phyloP scores from a whole-genome alignment of 441 rosid genomes.

The Euphorbia corollata region DNA sequence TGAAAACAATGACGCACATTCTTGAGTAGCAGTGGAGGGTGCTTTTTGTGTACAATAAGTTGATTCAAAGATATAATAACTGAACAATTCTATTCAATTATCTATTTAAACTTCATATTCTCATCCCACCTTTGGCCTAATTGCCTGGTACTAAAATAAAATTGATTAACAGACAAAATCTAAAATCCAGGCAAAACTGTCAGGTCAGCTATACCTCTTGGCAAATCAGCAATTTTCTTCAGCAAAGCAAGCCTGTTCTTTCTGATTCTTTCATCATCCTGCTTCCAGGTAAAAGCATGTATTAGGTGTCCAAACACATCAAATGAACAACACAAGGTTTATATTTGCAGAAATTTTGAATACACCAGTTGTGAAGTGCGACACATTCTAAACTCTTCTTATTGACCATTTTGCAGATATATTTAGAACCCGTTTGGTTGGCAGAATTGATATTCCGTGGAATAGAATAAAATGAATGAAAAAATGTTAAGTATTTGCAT shows the following conservation, averaged over 20 bases:
- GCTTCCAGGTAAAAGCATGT: slow-evolving; percentile 17
- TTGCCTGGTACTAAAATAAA: background rate
- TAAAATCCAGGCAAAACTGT: slow-evolving; percentile 84
- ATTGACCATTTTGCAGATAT: too few relatives aligned
- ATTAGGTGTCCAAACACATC: background rate
- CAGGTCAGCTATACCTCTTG: slow-evolving; percentile 68
- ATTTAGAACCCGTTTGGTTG: too few relatives aligned
- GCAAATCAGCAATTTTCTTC: slow-evolving; percentile 66
- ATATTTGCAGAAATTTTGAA: too few relatives aligned
- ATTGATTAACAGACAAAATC: slow-evolving; percentile 8
- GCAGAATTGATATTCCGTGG: too few relatives aligned
- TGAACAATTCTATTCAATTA: background rate
- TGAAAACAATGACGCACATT: too few relatives aligned
- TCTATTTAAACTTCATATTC: background rate
- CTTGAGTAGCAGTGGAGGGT: too few relatives aligned
- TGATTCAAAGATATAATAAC: background rate
- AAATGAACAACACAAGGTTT: too few relatives aligned
- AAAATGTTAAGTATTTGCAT: too few relatives aligned
- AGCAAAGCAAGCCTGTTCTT: slow-evolving; percentile 80
- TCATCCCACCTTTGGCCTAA: background rate
- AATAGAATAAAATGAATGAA: too few relatives aligned
- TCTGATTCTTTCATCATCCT: slow-evolving; percentile 76
- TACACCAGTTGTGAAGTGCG: background rate
- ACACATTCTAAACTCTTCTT: background rate
- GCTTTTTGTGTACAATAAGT: slow-evolving; percentile 8